Evolutionary conservation across 495 filamentous ascomycete species (phyloP), one percentile per base, ranked within the genome.

Genomic region (Daldinia childiae): DNA sequence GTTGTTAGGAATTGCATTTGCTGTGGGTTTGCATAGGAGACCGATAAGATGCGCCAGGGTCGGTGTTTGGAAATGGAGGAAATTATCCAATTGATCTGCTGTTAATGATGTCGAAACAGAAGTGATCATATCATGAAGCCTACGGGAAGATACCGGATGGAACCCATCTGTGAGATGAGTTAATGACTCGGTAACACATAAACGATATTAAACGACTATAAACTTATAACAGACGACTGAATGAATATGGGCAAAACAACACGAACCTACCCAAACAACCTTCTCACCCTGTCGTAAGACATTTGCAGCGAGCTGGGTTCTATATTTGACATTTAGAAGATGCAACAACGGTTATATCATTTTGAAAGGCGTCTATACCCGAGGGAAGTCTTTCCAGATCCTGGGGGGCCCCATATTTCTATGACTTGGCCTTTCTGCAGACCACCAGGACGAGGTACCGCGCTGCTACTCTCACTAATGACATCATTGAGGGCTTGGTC

Each of bases 401-500:
- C 95, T 9, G 93, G 92, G 15, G 95, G 94, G 0, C 95, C 95
- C 82, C 90, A 97, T 32, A 97, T 80, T 78, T 99, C 95, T 6
- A 90, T 90, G n/a, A 97, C 84, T 76, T 93, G 91, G 24, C 93
- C 93, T 38, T 89, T 88, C 60, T 87, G 82, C 27, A 97, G 78
- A 4, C 92, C 94, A 50, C 82, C 84, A 50, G 67, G 71, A 51
- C 73, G 68, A 66, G 56, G 60, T 14, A 21, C 67, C 5, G 24
- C 27, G 26, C 64, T 50, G 36, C 43, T 64, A 39, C 68, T 58
- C 15, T 78, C 67, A 54, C 69, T 68, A 6, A 75, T 61, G 29
- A 71, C 65, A 51, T 80, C 64, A 21, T 72, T 75, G 26, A 93
- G 74, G 15, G 79, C 80, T 60, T 78, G 75, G 78, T 94, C 90